Evolutionary conservation across 139 green algal species (phyloP).

Genomic region (Chlorella sorokiniana): DNA sequence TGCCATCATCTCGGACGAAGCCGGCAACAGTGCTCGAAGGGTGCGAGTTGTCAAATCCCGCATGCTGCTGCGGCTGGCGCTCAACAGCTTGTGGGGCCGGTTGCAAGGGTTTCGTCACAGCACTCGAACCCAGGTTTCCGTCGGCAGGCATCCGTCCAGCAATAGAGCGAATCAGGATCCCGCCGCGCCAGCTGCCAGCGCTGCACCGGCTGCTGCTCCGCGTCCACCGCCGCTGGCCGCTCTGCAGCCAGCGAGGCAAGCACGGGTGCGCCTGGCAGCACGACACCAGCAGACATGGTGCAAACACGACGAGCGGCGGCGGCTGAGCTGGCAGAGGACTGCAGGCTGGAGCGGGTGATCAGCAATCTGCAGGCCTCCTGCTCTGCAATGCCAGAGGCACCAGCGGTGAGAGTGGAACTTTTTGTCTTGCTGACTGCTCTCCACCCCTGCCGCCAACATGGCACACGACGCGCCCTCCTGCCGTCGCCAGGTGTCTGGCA

Average conservation of each 20-base stretch:
- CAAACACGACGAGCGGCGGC: background rate
- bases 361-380: slow-evolving; percentile 25
- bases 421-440: background rate
- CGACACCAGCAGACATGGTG: slow-evolving; percentile 18
- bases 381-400: background rate
- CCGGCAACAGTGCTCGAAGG: too few species aligned
- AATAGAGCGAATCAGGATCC: background rate
- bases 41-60: too few species aligned
- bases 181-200: background rate
- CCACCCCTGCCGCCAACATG: too few species aligned
- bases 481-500: slow-evolving; percentile 30
- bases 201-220: background rate
- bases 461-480: background rate
- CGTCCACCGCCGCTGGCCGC: background rate
- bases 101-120: too few species aligned
- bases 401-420: background rate
- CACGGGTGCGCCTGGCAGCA: too few species aligned
- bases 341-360: slow-evolving; percentile 5
- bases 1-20: too few species aligned
- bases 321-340: background rate
- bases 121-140: too few species aligned
- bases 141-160: too few species aligned
- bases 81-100: too few species aligned
- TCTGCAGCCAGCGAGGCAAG: background rate
- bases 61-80: too few species aligned